phyloP scores from a whole-genome alignment of 2,329 filamentous ascomycete genomes.

The Periconia sp. region DNA sequence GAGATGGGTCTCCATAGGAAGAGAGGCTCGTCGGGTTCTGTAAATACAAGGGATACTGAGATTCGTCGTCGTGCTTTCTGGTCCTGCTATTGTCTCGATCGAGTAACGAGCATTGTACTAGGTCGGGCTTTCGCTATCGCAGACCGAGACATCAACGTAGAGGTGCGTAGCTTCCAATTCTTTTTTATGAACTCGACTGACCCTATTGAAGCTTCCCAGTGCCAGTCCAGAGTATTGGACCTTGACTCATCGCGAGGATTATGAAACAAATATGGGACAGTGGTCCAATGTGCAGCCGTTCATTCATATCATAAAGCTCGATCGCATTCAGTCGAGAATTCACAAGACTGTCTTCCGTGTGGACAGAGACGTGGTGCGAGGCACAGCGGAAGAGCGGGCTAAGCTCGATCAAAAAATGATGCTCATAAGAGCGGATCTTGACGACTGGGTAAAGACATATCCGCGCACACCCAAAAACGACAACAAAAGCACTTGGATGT shows the following conservation, averaged over 20 bases:
- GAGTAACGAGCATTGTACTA: conserved; percentile 27
- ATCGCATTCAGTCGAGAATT: conserved; percentile 26
- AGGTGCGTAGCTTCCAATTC: conserved; percentile 11
- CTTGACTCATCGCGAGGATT: conserved; percentile 10
- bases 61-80: conserved; percentile 27
- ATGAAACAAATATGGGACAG: background rate
- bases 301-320: conserved; percentile 29
- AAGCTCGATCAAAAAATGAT: conserved; percentile 23
- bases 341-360: conserved; percentile 29
- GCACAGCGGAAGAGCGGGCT: conserved; percentile 13
- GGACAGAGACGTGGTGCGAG: conserved; percentile 15
- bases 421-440: conserved; percentile 16
- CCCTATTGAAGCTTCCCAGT: conserved; percentile 20
- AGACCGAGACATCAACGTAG: conserved; percentile 30
- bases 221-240: conserved; percentile 20
- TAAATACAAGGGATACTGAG: conserved; percentile 5
- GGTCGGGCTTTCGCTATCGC: conserved; percentile 29
- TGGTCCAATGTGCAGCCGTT: conserved; percentile 30
- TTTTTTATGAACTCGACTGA: background rate
- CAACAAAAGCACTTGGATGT: conserved; percentile 21
- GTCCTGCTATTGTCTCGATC: conserved; percentile 30
- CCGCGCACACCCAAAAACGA: background rate
- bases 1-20: conserved; percentile 32
- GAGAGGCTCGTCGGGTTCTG: background rate
- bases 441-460: background rate